Conservation (phyloP, 78 protist species). For the Emiliania huxleyi region DNA sequence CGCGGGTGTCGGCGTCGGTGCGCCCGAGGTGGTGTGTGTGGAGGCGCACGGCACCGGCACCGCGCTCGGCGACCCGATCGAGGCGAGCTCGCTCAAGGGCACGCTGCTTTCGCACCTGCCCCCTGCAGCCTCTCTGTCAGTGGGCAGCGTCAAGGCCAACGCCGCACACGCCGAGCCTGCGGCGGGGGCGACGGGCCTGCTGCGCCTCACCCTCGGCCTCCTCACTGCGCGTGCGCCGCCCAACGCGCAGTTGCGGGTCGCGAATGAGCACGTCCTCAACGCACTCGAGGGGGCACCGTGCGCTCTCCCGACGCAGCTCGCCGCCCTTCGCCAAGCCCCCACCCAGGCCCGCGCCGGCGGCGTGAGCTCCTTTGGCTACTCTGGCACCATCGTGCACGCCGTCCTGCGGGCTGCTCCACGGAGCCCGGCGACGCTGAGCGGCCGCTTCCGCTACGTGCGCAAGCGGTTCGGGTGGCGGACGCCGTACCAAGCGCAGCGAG, state of each 20-base stretch:
- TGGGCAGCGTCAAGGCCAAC: slow-evolving; percentile 68
- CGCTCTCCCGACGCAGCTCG: neutral
- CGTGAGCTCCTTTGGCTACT: slow-evolving; percentile 1
- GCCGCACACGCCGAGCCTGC: slow-evolving; percentile 75
- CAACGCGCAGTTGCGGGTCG: neutral
- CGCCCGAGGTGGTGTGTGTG: no score
- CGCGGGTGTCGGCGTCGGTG: neutral
- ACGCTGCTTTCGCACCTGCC: neutral
- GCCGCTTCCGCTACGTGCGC: no score
- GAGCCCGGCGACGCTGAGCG: neutral
- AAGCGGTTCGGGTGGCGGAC: neutral
- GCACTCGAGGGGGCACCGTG: neutral
- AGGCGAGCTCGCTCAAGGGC: neutral
- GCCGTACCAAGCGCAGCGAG: neutral
- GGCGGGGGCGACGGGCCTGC: slow-evolving; percentile 7
- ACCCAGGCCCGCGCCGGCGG: neutral
- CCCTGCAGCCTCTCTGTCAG: neutral
- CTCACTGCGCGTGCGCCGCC: neutral
- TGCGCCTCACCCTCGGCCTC: neutral
- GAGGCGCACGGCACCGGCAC: neutral
- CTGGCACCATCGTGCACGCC: slow-evolving; percentile 21
- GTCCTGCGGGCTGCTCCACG: neutral
- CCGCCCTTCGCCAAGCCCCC: neutral
- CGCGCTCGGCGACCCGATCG: slow-evolving; percentile 6
- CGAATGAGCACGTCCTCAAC: neutral